A percentile compares a stretch with the other conserved stretches of the same genome.
Evolutionary conservation across 805 yeast genomes (phyloP).

Genomic region (Brettanomyces anomalus): DNA sequence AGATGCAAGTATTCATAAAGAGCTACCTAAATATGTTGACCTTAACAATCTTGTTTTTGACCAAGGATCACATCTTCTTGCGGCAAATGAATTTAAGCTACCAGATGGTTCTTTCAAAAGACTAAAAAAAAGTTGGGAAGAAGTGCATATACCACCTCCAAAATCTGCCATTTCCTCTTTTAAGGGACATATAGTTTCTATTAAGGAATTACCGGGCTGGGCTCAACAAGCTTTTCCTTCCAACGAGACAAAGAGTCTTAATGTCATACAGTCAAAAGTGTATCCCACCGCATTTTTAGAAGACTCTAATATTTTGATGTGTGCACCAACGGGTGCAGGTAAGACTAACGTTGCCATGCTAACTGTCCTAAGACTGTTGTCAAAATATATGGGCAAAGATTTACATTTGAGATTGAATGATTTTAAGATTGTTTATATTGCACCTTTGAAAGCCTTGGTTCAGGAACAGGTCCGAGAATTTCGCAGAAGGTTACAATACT

Average conservation of each 20-base stretch:
- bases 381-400: conserved; percentile 35
- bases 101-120: conserved; percentile 82
- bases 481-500: conserved; percentile 52
- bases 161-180: conserved; percentile 23
- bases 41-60: conserved; percentile 56
- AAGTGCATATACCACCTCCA: conserved; percentile 89
- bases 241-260: conserved; percentile 56
- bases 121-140: conserved; percentile 68
- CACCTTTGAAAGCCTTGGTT: conserved; percentile 90
- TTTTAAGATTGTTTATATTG: conserved; percentile 78
- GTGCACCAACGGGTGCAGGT: conserved; percentile 99
- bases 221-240: conserved; percentile 66
- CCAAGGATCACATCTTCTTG: conserved; percentile 63
- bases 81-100: conserved; percentile 56
- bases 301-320: conserved; percentile 67
- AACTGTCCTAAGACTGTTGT: conserved; percentile 55
- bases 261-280: conserved; percentile 77
- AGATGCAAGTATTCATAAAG: conserved; percentile 3
- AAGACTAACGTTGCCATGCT: conserved; percentile 95
- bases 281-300: conserved; percentile 67
- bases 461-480: conserved; percentile 92
- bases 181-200: conserved; percentile 41
- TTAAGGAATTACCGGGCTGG: conserved; percentile 71
- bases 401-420: conserved; percentile 44
- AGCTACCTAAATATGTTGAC: conserved; percentile 50